Percentiles rank a stretch among this genome's conserved stretches.
These are phyloP conservation scores for Fusarium sp. DNA, from an alignment of 2,329 filamentous ascomycete genomes.

Conservation along the genomic window DNA sequence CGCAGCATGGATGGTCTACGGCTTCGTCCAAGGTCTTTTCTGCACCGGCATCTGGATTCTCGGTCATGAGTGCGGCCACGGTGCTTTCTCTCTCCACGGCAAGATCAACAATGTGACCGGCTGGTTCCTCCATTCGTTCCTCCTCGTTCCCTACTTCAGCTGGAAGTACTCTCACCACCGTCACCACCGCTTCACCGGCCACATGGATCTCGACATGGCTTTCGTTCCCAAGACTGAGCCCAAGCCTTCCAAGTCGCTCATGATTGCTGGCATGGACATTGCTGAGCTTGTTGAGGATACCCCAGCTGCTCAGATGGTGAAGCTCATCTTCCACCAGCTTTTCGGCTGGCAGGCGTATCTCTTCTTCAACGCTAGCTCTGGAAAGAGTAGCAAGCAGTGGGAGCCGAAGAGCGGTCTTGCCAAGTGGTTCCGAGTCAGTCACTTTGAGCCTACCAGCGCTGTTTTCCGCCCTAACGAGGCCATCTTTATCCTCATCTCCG, in stretches of 20 bases:
- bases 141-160: slow-evolving; percentile 78
- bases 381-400: slow-evolving; percentile 61
- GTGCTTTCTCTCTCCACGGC: slow-evolving; percentile 71
- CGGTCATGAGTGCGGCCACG: slow-evolving; percentile 78
- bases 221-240: slow-evolving; percentile 67
- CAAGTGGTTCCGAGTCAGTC: slow-evolving; percentile 62
- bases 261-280: slow-evolving; percentile 57
- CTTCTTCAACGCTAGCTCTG: slow-evolving; percentile 67
- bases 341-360: slow-evolving; percentile 75
- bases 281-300: slow-evolving; percentile 72
- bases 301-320: slow-evolving; percentile 66
- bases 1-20: slow-evolving; percentile 68
- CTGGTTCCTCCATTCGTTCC: slow-evolving; percentile 73
- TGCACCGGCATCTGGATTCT: slow-evolving; percentile 78
- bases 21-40: slow-evolving; percentile 73
- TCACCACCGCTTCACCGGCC: slow-evolving; percentile 76
- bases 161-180: slow-evolving; percentile 79
- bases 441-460: slow-evolving; percentile 72
- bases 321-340: slow-evolving; percentile 71
- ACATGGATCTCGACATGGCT: slow-evolving; percentile 76
- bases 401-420: slow-evolving; percentile 47
- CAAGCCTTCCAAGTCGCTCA: slow-evolving; percentile 51
- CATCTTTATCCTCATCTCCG: slow-evolving; percentile 67
- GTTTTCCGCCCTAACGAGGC: slow-evolving; percentile 71
- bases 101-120: slow-evolving; percentile 71